phyloP scores from a whole-genome alignment of 2,329 filamentous ascomycete species.

The Penicillium aurantiogriseum region DNA sequence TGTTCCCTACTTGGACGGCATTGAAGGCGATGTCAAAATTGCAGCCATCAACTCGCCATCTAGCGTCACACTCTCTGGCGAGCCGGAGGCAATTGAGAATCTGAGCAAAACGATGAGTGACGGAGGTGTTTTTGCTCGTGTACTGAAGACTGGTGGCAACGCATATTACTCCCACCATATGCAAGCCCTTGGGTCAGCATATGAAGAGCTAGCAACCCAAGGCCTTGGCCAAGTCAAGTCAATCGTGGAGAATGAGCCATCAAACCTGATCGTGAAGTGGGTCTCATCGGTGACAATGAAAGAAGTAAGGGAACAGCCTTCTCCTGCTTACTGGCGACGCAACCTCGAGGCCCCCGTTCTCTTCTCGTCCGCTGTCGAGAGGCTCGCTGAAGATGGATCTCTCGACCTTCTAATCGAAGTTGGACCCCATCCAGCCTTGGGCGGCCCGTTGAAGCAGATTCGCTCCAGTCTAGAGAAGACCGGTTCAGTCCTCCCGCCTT shows the following conservation, averaged over 20 bases:
- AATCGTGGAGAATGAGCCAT: neutral
- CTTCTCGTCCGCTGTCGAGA: neutral
- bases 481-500: neutral
- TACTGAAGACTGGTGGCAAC: neutral
- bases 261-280: neutral
- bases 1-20: neutral
- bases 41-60: slow-evolving; percentile 9
- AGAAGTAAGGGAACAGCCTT: neutral
- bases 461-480: neutral
- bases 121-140: neutral
- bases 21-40: neutral
- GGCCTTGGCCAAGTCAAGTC: neutral
- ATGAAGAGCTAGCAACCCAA: neutral
- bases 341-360: neutral
- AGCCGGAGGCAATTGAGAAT: neutral
- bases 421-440: neutral
- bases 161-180: neutral
- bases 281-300: neutral
- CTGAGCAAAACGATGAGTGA: neutral
- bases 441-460: neutral
- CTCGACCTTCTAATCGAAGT: neutral
- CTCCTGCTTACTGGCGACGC: neutral
- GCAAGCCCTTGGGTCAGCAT: neutral
- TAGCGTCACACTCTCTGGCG: slow-evolving; percentile 11
- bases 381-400: neutral